These are phyloP conservation scores for Chytriomyces hyalinus DNA, from an alignment of 192 early-diverging fungal genomes.

Conservation along the genomic window DNA sequence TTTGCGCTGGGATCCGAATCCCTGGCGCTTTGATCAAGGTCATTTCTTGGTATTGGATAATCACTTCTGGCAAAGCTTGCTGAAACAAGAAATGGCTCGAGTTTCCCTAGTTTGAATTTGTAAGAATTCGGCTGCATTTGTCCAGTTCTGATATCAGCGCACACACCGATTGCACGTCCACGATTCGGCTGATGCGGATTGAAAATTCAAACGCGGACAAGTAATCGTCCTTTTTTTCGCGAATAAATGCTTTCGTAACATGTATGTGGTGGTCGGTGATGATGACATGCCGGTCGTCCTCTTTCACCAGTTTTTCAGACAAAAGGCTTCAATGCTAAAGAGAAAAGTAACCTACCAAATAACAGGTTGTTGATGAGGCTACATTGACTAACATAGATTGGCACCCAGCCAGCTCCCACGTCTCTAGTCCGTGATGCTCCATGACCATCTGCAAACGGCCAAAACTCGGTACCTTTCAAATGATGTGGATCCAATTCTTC, in stretches of 20 bases:
- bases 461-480: conserved; percentile 23
- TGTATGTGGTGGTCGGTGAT: conserved; percentile 31
- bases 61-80: neutral
- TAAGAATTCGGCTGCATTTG: neutral
- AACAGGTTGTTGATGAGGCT: conserved; percentile 6
- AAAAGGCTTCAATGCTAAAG: neutral
- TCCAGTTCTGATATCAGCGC: neutral
- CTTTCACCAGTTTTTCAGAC: neutral
- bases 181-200: conserved; percentile 17
- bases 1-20: neutral
- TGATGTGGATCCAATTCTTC: conserved; percentile 11
- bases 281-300: conserved; percentile 23
- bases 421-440: neutral
- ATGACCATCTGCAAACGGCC: conserved; percentile 17
- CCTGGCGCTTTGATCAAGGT: conserved; percentile 13
- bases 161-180: conserved; percentile 1
- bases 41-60: conserved; percentile 27
- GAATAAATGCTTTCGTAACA: conserved; percentile 21
- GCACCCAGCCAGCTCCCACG: conserved; percentile 32
- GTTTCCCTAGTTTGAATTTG: neutral
- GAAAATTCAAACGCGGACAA: conserved; percentile 18
- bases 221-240: conserved; percentile 26
- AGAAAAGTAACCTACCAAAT: neutral
- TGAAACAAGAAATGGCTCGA: neutral
- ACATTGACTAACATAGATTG: conserved; percentile 26